A percentile compares a stretch with the other conserved stretches of the same genome.
phyloP scores from a whole-genome alignment of 345 rosid species.

The Gossypium thurberi region DNA sequence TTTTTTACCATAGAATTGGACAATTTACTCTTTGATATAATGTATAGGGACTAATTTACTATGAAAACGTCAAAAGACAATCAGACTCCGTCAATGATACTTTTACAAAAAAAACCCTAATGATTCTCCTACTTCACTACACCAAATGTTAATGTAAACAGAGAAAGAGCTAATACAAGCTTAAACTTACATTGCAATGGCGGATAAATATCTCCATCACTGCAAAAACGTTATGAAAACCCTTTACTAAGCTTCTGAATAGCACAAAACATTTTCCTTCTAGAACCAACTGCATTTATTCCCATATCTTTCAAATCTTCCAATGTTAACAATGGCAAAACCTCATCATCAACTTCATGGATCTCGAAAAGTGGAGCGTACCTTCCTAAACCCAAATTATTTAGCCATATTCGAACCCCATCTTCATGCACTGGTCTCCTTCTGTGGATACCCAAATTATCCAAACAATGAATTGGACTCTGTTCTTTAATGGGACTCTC shows the following conservation, averaged over 20 bases:
- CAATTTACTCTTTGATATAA: too few relatives aligned
- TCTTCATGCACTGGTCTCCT: conserved; percentile 38
- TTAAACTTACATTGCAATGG: conserved; percentile 42
- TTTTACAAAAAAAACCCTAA: conserved; percentile 10
- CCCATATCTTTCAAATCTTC: conserved; percentile 94
- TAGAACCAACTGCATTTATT: conserved; percentile 74
- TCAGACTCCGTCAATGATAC: too few relatives aligned
- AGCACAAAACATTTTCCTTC: conserved; percentile 75
- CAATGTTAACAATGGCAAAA: conserved; percentile 70
- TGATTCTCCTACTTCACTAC: conserved; percentile 19
- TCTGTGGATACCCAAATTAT: conserved; percentile 47
- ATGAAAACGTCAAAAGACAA: too few relatives aligned
- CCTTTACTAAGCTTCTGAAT: conserved; percentile 76
- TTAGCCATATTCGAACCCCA: conserved; percentile 61
- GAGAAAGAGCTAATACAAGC: neutral
- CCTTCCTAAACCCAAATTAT: conserved; percentile 62
- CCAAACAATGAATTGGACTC: conserved; percentile 46
- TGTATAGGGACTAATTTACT: too few relatives aligned
- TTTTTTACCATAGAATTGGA: too few relatives aligned
- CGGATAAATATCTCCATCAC: conserved; percentile 24
- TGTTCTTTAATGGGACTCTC: conserved; percentile 61
- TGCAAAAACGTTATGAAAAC: conserved; percentile 39
- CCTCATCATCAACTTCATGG: conserved; percentile 85
- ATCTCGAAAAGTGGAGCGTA: conserved; percentile 77
- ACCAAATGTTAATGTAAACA: conserved; percentile 13